Percentiles rank a stretch among this genome's conserved stretches.
phyloP scores from a whole-genome alignment of 805 yeast genomes.

The Wickerhamiella cacticola region DNA sequence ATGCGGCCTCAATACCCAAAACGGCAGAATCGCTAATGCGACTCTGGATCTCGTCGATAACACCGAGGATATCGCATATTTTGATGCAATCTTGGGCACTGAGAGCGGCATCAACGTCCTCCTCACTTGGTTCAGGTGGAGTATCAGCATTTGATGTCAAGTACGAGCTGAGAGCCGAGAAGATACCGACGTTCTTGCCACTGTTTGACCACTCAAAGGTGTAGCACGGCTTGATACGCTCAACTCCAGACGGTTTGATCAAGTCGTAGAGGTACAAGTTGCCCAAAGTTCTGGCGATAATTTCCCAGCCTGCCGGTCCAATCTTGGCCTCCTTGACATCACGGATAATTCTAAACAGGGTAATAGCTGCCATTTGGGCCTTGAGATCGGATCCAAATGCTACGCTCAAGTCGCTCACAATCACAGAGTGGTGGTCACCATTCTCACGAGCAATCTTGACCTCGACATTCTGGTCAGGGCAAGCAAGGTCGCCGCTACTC shows the following conservation, averaged over 20 bases:
- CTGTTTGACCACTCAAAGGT: constrained; percentile 49
- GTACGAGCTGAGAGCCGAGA: constrained; percentile 84
- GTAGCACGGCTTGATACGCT: constrained; percentile 50
- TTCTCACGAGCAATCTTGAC: constrained; percentile 34
- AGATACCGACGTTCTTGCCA: constrained; percentile 61
- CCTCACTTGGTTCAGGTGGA: constrained; percentile 83
- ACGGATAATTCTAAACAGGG: constrained; percentile 45
- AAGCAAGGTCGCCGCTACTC: constrained; percentile 32
- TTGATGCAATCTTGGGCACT: constrained; percentile 74
- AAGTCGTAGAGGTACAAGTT: constrained; percentile 62
- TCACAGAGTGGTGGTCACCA: constrained; percentile 42
- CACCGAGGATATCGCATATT: constrained; percentile 47
- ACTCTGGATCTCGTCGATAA: constrained; percentile 36
- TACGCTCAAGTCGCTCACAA: constrained; percentile 71
- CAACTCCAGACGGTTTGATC: constrained; percentile 42
- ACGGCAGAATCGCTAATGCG: constrained; percentile 27
- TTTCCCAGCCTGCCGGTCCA: constrained; percentile 45
- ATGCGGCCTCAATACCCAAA: constrained; percentile 28
- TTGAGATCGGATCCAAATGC: constrained; percentile 82
- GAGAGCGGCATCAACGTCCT: constrained; percentile 75
- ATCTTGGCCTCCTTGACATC: constrained; percentile 46
- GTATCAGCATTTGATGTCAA: constrained; percentile 79
- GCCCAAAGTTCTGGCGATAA: constrained; percentile 46
- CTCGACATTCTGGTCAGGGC: constrained; percentile 25
- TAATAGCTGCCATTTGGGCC: constrained; percentile 81